These are phyloP conservation scores for Paramarasmius palmivorus DNA, from an alignment of 1,284 basidiomycete genomes.

Conservation along the genomic window DNA sequence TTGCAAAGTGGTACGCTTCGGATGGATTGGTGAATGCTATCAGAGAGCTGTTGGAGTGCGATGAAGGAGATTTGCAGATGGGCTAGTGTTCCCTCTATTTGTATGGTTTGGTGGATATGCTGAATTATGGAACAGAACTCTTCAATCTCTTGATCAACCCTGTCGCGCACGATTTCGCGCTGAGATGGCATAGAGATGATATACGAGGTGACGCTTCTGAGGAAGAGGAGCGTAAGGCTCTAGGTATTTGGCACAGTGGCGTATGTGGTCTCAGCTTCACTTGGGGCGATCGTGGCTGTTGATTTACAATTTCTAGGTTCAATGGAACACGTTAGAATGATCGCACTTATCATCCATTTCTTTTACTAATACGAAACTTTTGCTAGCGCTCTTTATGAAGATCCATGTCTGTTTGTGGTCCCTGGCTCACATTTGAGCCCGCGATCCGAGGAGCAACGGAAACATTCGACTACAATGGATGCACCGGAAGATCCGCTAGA, in stretches of 20 bases:
- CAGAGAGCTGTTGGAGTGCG: constrained; percentile 55
- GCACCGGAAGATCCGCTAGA: constrained; percentile 58
- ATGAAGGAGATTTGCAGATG: constrained; percentile 67
- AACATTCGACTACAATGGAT: constrained; percentile 52
- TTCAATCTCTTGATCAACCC: constrained; percentile 85
- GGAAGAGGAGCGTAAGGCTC: constrained; percentile 64
- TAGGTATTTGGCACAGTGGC: constrained; percentile 66
- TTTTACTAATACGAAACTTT: not conserved
- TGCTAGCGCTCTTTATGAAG: constrained; percentile 68
- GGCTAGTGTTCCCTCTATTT: too few relatives aligned
- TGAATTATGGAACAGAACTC: constrained; percentile 53
- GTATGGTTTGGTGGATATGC: too few relatives aligned
- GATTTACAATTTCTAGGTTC: constrained; percentile 48
- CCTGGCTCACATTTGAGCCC: constrained; percentile 67
- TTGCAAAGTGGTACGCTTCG: constrained; percentile 71
- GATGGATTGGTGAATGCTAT: constrained; percentile 51
- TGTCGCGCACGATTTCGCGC: constrained; percentile 63
- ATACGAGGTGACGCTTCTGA: constrained; percentile 60
- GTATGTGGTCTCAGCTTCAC: constrained; percentile 36
- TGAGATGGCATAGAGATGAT: constrained; percentile 86
- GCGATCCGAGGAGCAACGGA: constrained; percentile 62
- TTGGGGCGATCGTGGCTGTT: constrained; percentile 3
- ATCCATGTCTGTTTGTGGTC: constrained; percentile 75
- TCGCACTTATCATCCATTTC: not conserved
- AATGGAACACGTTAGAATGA: constrained; percentile 77